Conservation (phyloP, 257 asterid genomes). For the Ehretia macrophylla region DNA sequence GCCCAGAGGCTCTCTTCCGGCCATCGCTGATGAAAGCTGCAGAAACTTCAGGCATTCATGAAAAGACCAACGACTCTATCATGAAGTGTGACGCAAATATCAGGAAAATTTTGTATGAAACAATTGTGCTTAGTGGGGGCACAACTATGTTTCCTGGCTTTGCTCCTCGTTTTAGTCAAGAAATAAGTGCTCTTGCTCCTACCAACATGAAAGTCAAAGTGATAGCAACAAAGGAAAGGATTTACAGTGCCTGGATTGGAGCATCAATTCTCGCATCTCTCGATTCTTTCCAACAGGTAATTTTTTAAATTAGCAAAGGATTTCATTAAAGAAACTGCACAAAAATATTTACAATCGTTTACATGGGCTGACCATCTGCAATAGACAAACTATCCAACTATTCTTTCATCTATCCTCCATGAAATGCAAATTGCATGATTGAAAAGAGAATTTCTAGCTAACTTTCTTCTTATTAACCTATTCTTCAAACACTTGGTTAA, state of each 20-base stretch:
- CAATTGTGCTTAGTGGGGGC: not conserved
- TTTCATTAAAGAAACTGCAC: too few species aligned
- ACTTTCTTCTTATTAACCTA: not conserved
- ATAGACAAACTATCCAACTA: too few species aligned
- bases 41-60: not conserved
- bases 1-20: not conserved
- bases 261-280: too few species aligned
- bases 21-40: not conserved
- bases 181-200: not conserved
- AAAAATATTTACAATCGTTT: too few species aligned
- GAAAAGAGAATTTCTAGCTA: too few species aligned
- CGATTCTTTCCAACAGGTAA: not conserved
- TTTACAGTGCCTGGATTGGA: not conserved
- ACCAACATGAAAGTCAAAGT: not conserved
- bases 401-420: too few species aligned
- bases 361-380: too few species aligned
- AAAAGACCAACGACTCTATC: not conserved
- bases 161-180: not conserved
- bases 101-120: not conserved
- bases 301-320: too few species aligned
- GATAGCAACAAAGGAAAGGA: not conserved
- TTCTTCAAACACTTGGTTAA: too few species aligned
- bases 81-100: not conserved
- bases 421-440: too few species aligned
- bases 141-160: not conserved